A percentile compares a stretch with the other conserved stretches of the same genome.
phyloP scores from a whole-genome alignment of 257 asterid species.

The Salvia splendens region DNA sequence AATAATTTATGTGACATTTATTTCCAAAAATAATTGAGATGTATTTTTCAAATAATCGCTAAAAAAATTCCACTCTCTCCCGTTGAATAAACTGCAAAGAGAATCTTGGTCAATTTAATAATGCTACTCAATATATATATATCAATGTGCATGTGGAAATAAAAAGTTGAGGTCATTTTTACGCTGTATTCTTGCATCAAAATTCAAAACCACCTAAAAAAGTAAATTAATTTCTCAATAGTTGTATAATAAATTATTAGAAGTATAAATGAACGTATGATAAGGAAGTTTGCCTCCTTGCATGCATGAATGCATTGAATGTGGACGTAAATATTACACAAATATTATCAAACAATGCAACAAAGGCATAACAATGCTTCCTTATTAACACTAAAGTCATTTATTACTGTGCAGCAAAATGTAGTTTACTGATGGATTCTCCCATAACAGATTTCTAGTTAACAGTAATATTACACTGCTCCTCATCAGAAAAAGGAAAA shows the following conservation, averaged over 20 bases:
- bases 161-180: not conserved
- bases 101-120: not conserved
- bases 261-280: not conserved
- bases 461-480: not conserved
- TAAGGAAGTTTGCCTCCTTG: not conserved
- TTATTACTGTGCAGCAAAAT: not conserved
- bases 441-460: not conserved
- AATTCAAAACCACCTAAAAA: not conserved
- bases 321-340: not conserved
- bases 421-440: conserved; percentile 8
- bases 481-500: too few species aligned
- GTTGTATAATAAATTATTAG: not conserved
- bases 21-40: conserved; percentile 2
- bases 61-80: too few species aligned
- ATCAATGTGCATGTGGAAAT: not conserved
- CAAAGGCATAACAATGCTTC: not conserved
- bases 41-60: too few species aligned
- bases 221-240: not conserved
- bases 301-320: conserved; percentile 17
- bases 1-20: too few species aligned
- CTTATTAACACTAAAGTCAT: not conserved
- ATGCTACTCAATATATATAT: not conserved
- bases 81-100: too few species aligned
- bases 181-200: not conserved
- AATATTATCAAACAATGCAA: not conserved